These are phyloP conservation scores for Quambalaria eucalypti DNA, from an alignment of 1,284 basidiomycete species.

Conservation along the genomic window DNA sequence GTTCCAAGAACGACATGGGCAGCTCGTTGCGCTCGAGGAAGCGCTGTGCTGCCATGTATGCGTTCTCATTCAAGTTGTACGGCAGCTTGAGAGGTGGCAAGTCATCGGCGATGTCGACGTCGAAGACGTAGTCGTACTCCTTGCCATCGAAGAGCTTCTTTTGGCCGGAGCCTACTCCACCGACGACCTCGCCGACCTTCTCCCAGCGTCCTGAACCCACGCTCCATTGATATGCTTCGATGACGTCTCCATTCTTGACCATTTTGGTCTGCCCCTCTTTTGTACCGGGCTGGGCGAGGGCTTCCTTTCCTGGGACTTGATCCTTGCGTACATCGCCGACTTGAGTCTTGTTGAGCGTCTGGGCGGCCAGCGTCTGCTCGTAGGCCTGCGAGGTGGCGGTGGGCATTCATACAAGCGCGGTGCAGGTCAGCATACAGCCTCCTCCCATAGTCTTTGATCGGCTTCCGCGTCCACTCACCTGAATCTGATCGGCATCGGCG, in stretches of 20 bases:
- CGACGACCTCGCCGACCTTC: constrained; percentile 91
- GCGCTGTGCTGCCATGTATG: constrained; percentile 76
- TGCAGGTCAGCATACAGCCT: not conserved
- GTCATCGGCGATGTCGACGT: constrained; percentile 90
- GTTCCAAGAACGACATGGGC: constrained; percentile 71
- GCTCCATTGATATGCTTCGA: constrained; percentile 59
- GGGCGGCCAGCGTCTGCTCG: constrained; percentile 31
- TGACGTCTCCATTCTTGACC: constrained; percentile 44
- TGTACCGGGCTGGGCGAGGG: constrained; percentile 62
- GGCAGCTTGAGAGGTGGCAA: constrained; percentile 86
- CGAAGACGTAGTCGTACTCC: constrained; percentile 98
- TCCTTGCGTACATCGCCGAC: constrained; percentile 85
- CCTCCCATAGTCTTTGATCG: not conserved
- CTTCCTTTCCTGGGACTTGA: constrained; percentile 76
- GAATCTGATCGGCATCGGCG: constrained; percentile 57
- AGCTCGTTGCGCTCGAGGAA: constrained; percentile 81
- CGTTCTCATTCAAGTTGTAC: constrained; percentile 76
- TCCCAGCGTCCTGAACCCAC: constrained; percentile 63
- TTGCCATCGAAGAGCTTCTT: constrained; percentile 79
- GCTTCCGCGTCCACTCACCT: constrained; percentile 1
- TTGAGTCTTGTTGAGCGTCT: constrained; percentile 51
- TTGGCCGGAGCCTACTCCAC: constrained; percentile 74
- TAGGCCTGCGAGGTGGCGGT: constrained; percentile 13
- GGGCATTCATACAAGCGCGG: not conserved
- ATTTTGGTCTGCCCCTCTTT: constrained; percentile 88